These are phyloP conservation scores for Eutrema japonicum DNA, from an alignment of 345 rosid genomes.

Conservation along the genomic window DNA sequence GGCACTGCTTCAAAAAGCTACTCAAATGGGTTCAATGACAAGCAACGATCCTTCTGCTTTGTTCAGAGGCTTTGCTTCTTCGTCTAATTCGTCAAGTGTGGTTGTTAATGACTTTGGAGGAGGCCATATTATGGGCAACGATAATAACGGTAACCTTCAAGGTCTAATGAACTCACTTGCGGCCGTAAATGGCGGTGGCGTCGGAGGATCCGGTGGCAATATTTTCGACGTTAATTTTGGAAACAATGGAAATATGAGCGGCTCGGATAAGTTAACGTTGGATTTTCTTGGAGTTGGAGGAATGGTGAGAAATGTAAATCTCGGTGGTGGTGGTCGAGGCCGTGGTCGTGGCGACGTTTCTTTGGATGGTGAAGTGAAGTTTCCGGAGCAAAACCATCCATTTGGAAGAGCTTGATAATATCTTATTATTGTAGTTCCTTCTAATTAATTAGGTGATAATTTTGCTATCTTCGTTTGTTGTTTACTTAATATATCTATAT, in stretches of 20 bases:
- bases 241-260: conserved; percentile 47
- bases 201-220: conserved; percentile 40
- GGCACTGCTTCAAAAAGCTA: conserved; percentile 82
- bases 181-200: conserved; percentile 31
- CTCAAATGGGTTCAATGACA: conserved; percentile 74
- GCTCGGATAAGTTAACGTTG: conserved; percentile 68
- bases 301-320: conserved; percentile 53
- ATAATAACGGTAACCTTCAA: conserved; percentile 56
- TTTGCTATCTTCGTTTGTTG: conserved; percentile 23
- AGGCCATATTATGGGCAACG: conserved; percentile 43
- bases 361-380: conserved; percentile 40
- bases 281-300: conserved; percentile 90
- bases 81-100: conserved; percentile 41
- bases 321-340: conserved; percentile 37
- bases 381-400: conserved; percentile 38
- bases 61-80: conserved; percentile 58
- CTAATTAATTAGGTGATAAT: conserved; percentile 16
- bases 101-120: conserved; percentile 42
- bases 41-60: conserved; percentile 48
- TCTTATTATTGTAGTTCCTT: conserved; percentile 10
- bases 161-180: conserved; percentile 66
- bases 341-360: conserved; percentile 23
- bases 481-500: conserved; percentile 2
- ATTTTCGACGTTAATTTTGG: conserved; percentile 41
- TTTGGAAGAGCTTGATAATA: conserved; percentile 40